Base-by-base conservation (phyloP, 83 land plant species). In the Picea abies region DNA sequence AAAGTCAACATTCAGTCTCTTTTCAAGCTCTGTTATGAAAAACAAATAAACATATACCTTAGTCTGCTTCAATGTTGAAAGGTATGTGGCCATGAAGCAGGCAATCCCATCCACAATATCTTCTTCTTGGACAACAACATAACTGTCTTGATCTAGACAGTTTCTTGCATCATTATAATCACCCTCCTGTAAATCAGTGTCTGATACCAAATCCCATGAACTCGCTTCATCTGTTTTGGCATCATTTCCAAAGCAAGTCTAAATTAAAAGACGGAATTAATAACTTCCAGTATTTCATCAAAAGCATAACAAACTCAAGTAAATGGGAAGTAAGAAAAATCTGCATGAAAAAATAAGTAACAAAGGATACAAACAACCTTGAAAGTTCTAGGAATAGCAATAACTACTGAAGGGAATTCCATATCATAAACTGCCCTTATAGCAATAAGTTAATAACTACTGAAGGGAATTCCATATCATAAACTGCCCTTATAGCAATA, bases 81-180 rank as follows among this genome's bases (percentile, higher is more conserved):
- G 81, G 68, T 95, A 95, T 60, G 90, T 87, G 56, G 99, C 94
- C 94, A 93, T 92, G 84, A 93, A 96, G 86, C 91, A 90, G 37
- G 99, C 99, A 82, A 96, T 89, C 22, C 96, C 98, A 19, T 95
- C 99, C 66, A 93, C 90, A 81, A 96, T 90, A 84, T 96, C 99
- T 80, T 95, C 98, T 79, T 95, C 89, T 39, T 83, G 86, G 29
- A 96, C 94, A 76, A 96, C 85, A 77, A 96, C 90, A 84, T 93
- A 96, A 39, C 87, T 93, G 60, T 94, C 98, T 75, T 84, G 35
- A 35, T 91, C 91, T 80, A 84, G 61, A 79, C 65, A 70, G 68
- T 73, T 78, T 29, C 83, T 58, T 37, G 58, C 76, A 65, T 86
- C 88, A 47, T 23, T 26, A 82, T 76, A 68, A 35, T 75, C 87